Conservation (phyloP, 2,329 filamentous ascomycete species). For the Fusarium virguliforme region DNA sequence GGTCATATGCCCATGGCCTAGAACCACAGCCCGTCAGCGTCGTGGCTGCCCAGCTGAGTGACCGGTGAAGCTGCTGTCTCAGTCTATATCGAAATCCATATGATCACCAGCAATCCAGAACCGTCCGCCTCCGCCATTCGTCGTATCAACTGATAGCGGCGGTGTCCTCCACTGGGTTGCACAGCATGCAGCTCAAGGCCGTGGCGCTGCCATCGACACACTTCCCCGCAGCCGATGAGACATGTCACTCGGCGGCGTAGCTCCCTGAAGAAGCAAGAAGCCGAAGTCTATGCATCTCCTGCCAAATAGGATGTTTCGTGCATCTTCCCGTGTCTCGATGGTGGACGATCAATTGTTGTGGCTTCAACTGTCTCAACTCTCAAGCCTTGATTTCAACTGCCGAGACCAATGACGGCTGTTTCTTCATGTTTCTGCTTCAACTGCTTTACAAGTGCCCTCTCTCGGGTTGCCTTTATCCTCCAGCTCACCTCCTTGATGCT, state of each 20-base stretch:
- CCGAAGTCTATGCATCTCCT: not conserved
- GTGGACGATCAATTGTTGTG: not conserved
- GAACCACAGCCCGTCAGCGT: conserved; percentile 1
- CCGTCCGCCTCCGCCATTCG: not conserved
- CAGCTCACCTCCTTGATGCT: not conserved
- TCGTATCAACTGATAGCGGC: not conserved
- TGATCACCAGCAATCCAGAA: conserved; percentile 1
- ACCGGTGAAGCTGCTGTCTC: conserved; percentile 10
- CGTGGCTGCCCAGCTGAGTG: conserved; percentile 3
- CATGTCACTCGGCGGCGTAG: not conserved
- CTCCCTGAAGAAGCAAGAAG: not conserved
- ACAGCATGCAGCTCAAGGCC: not conserved
- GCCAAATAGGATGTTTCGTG: not conserved
- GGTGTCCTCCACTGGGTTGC: conserved; percentile 1
- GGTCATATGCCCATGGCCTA: not conserved
- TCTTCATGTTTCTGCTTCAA: not conserved
- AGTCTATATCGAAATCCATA: not conserved
- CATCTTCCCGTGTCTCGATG: not conserved
- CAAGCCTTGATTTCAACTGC: not conserved
- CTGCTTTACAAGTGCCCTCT: not conserved
- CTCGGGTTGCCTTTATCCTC: not conserved
- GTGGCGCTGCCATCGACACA: not conserved
- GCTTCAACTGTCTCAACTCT: not conserved
- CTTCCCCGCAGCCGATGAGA: conserved; percentile 2
- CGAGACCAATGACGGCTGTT: not conserved